Base-by-base conservation (phyloP, 331 rosid species). In the Pyracantha coccinea region DNA sequence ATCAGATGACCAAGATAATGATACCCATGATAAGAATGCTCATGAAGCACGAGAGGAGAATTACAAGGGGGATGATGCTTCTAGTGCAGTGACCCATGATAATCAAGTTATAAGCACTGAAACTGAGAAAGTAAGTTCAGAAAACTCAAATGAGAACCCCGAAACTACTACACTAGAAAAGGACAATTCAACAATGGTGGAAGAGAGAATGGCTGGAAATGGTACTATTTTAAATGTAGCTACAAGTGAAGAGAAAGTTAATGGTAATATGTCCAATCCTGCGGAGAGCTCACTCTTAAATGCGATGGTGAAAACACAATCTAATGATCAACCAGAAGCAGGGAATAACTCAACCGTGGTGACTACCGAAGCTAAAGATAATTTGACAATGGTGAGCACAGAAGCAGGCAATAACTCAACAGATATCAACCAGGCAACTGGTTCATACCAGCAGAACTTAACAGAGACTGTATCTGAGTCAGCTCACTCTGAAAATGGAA, bases 41-140 rank as follows among this genome's bases (percentile, higher is more conserved):
- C 97, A 84, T 19, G 97, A 88, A 82, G 97, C 97, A 59, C 82
- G 96, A 25, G 97, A 92, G 87, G 90, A 88, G 76, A 62, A 90
- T 27, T 92, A 92, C 82, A 90, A 83, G 80, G 96, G 83, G 0
- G 97, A 92, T 69, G 97, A 92, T 86, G 97, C 96, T 69, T 92
- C 97, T 64, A 92, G 97, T 62, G 97, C 91, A 55, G 97, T 92
- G 47, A 52, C 92, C 78, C 98, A 88, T 69, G 90, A 90, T 77
- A 60, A 86, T 70, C 81, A 80, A 27, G 77, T 79, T 61, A 75
- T 81, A 64, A 79, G 79, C 83, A 68, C 88, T 23, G 95, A 84
- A 83, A 66, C 84, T 14, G 94, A 86, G 68, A 81, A 83, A 44
- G 54, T 33, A 72, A 80, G 78, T 86, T 60, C 66, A 47, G 91